Evolutionary conservation across 495 filamentous ascomycete genomes (phyloP), one percentile per base, ranked within the genome.

Genomic region (Monascus purpureus): DNA sequence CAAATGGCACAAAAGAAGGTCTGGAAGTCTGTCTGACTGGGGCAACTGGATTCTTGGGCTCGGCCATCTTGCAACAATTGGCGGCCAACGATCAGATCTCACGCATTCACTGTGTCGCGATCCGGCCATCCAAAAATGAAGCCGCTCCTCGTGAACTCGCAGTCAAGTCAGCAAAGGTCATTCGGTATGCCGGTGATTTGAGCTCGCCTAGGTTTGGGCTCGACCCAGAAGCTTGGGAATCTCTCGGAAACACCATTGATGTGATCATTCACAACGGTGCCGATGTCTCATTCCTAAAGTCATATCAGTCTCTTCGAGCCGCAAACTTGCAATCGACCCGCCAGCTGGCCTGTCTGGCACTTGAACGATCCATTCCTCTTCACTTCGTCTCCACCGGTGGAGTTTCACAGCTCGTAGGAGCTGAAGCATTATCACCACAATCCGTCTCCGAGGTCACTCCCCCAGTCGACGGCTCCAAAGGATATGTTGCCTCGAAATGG

Each of bases 181-280:
- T 35, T 2, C 13, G 39, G 0, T 39, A 63, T 32, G 12, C 14
- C 0, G 62, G 62, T 2, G 47, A 65, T 29, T 39, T 53, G 3
- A 13, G 27, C 4, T 12, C 11, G 14, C 25, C 29, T 31, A 37
- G 14, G 7, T 29, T 64, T 1, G 63, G 61, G 6, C 37, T 65
- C 0, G 39, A 42, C 1, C 37, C 40, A 0, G 16, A 27, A 0
- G 36, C 50, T 4, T 31, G 31, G 8, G 5, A 13, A 0, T 18
- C 17, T 2, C 35, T 69, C 2, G 50, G 42, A 13, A 13, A 4
- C 4, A 24, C 29, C 2, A 53, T 43, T 0, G 45, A 65, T 25
- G 37, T 20, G n/a, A 43, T 69, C 28, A 51, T 70, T 17, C 65
- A 69, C 39, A 55, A 50, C 34, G 66, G 60, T 13, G 55, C 61